phyloP scores from a whole-genome alignment of 2,329 filamentous ascomycete genomes.

The Dactylonectria estremocensis region DNA sequence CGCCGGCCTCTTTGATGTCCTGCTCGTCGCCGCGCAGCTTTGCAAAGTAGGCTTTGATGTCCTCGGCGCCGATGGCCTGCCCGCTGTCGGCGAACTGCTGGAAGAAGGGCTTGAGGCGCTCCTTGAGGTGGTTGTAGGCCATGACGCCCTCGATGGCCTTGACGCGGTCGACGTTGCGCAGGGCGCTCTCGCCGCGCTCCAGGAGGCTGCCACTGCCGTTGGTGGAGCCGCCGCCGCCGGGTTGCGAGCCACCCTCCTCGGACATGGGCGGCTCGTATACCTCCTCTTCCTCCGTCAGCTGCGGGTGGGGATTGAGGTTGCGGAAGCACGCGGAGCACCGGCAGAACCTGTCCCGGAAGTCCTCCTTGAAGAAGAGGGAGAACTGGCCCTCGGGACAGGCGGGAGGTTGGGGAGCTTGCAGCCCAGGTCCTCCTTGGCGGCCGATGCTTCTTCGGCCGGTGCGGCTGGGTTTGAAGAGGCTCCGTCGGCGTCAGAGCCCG shows the following conservation, averaged over 20 bases:
- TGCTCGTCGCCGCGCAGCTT: slow-evolving; percentile 91
- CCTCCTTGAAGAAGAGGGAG: slow-evolving; percentile 85
- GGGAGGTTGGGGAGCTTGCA: slow-evolving; percentile 77
- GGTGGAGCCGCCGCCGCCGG: slow-evolving; percentile 64
- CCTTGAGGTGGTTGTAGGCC: slow-evolving; percentile 97
- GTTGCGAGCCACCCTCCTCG: slow-evolving; percentile 69
- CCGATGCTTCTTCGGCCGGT: slow-evolving; percentile 35
- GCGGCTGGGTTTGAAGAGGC: slow-evolving; percentile 2
- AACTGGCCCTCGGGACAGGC: slow-evolving; percentile 71
- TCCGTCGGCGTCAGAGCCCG: slow-evolving; percentile 25
- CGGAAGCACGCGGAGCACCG: slow-evolving; percentile 87
- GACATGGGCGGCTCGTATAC: slow-evolving; percentile 94
- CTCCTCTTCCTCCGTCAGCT: slow-evolving; percentile 95
- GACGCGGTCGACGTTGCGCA: slow-evolving; percentile 93
- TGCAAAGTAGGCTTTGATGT: slow-evolving; percentile 97
- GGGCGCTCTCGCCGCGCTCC: slow-evolving; percentile 91
- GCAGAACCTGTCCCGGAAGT: slow-evolving; percentile 88
- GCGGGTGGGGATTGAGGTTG: slow-evolving; percentile 77
- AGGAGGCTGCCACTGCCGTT: slow-evolving; percentile 86
- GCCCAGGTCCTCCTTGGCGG: slow-evolving; percentile 34
- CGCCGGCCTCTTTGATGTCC: slow-evolving; percentile 75
- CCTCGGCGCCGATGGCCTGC: slow-evolving; percentile 89
- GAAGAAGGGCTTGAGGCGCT: slow-evolving; percentile 95
- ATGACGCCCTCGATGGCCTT: slow-evolving; percentile 96
- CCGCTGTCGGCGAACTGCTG: slow-evolving; percentile 95